These are phyloP conservation scores for Syncephalastrum contaminatum DNA, from an alignment of 371 early-diverging fungal genomes.

Conservation along the genomic window DNA sequence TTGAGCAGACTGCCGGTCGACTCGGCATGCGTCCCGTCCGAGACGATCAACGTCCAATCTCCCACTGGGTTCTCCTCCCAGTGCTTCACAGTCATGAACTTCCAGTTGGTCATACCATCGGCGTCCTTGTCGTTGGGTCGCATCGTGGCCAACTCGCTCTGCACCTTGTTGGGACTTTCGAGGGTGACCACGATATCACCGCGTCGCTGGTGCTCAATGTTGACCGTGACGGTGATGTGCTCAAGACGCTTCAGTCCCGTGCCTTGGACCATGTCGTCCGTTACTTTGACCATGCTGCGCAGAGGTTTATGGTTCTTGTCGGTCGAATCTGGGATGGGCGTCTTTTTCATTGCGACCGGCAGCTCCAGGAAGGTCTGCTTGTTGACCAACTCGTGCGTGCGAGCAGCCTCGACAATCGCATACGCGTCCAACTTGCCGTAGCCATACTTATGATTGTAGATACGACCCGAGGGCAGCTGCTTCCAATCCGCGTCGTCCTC, in stretches of 20 bases:
- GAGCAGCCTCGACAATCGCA: slow-evolving; percentile 78
- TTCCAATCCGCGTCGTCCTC: slow-evolving; percentile 64
- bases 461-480: slow-evolving; percentile 58
- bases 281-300: slow-evolving; percentile 36
- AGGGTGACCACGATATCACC: slow-evolving; percentile 82
- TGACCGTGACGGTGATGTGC: slow-evolving; percentile 85
- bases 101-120: slow-evolving; percentile 89
- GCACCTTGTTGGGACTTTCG: slow-evolving; percentile 67
- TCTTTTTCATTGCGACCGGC: slow-evolving; percentile 37
- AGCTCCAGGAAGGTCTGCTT: slow-evolving; percentile 61
- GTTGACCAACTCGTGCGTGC: slow-evolving; percentile 60
- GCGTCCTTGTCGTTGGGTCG: slow-evolving; percentile 65
- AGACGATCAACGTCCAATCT: slow-evolving; percentile 78
- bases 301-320: slow-evolving; percentile 30
- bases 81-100: slow-evolving; percentile 94
- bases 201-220: slow-evolving; percentile 75
- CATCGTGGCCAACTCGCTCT: slow-evolving; percentile 66
- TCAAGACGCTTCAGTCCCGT: slow-evolving; percentile 66
- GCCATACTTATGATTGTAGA: slow-evolving; percentile 87
- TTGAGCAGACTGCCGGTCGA: slow-evolving; percentile 49
- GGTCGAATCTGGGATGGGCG: slow-evolving; percentile 57
- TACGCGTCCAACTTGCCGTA: slow-evolving; percentile 91
- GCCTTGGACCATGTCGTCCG: slow-evolving; percentile 39
- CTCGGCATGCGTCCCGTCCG: slow-evolving; percentile 46
- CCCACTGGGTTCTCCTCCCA: slow-evolving; percentile 92